These are phyloP conservation scores for Phytophthora agathidicida DNA, from an alignment of 352 stramenopile species.

Conservation along the genomic window DNA sequence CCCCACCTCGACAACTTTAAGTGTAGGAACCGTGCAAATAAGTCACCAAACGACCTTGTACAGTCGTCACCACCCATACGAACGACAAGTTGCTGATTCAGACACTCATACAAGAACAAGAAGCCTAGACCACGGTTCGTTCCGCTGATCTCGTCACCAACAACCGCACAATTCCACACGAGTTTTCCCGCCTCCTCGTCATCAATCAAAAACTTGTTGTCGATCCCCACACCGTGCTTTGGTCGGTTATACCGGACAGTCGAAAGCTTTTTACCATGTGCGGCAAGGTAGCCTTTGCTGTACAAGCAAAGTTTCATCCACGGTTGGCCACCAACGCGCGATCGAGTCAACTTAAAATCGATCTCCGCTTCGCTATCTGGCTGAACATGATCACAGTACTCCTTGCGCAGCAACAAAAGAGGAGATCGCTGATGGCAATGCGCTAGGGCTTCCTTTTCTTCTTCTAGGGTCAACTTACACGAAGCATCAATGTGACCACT, in stretches of 20 bases:
- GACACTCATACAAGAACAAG: constrained; percentile 85
- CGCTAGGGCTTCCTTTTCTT: constrained; percentile 93
- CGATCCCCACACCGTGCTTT: constrained; percentile 55
- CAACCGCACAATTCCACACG: constrained; percentile 82
- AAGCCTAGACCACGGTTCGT: constrained; percentile 80
- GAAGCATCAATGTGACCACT: constrained; percentile 91
- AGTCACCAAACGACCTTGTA: constrained; percentile 77
- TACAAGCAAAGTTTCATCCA: constrained; percentile 88
- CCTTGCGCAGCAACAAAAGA: constrained; percentile 72
- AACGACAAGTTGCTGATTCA: constrained; percentile 73
- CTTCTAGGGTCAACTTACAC: constrained; percentile 93
- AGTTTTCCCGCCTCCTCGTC: constrained; percentile 83
- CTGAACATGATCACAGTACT: constrained; percentile 61
- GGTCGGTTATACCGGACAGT: constrained; percentile 86
- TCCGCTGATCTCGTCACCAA: constrained; percentile 85
- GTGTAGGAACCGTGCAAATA: constrained; percentile 79
- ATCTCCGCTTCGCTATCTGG: constrained; percentile 33
- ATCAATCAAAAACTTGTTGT: constrained; percentile 75
- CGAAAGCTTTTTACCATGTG: constrained; percentile 83
- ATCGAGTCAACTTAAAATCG: constrained; percentile 71
- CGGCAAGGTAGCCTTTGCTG: constrained; percentile 71
- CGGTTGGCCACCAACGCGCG: constrained; percentile 79
- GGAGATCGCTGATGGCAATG: constrained; percentile 72
- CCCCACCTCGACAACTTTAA: constrained; percentile 88
- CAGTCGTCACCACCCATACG: constrained; percentile 74